Conservation (phyloP, 78 protist species). For the Ministeria vibrans region DNA sequence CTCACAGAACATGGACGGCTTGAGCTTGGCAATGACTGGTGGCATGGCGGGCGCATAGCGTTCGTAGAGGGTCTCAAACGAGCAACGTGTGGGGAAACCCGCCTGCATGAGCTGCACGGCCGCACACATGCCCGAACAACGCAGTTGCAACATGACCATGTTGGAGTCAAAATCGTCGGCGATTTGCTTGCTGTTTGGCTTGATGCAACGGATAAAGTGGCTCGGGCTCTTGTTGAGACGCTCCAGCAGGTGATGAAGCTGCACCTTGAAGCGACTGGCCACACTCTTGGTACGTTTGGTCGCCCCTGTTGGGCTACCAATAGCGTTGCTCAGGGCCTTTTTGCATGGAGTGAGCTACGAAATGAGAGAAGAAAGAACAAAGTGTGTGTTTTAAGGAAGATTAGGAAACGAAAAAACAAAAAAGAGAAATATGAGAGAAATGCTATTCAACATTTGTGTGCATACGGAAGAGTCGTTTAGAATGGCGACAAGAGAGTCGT, state of each 20-base stretch:
- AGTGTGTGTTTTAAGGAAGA: too few relatives aligned
- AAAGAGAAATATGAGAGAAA: too few relatives aligned
- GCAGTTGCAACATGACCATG: constrained; percentile 8
- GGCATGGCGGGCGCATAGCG: neutral
- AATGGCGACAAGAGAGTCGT: neutral
- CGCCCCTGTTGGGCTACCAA: neutral
- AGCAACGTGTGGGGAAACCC: constrained; percentile 6
- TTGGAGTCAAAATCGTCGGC: constrained; percentile 10
- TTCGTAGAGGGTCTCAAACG: constrained; percentile 5
- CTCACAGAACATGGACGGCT: constrained; percentile 3
- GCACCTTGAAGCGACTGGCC: neutral
- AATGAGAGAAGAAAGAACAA: too few relatives aligned
- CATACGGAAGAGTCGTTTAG: constrained; percentile 5
- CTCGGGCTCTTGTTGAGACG: constrained; percentile 4
- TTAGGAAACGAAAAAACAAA: too few relatives aligned
- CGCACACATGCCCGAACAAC: constrained; percentile 15
- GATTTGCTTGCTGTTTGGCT: constrained; percentile 47
- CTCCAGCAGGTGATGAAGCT: constrained; percentile 7
- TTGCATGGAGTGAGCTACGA: too few relatives aligned
- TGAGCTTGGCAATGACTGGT: neutral
- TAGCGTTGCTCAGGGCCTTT: too few relatives aligned
- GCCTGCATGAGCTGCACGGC: neutral
- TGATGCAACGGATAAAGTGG: constrained; percentile 57
- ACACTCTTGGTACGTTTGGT: neutral
- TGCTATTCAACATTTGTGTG: neutral